Evolutionary conservation across 2,329 filamentous ascomycete species (phyloP).

Genomic region (Endoconidiophora polonica): DNA sequence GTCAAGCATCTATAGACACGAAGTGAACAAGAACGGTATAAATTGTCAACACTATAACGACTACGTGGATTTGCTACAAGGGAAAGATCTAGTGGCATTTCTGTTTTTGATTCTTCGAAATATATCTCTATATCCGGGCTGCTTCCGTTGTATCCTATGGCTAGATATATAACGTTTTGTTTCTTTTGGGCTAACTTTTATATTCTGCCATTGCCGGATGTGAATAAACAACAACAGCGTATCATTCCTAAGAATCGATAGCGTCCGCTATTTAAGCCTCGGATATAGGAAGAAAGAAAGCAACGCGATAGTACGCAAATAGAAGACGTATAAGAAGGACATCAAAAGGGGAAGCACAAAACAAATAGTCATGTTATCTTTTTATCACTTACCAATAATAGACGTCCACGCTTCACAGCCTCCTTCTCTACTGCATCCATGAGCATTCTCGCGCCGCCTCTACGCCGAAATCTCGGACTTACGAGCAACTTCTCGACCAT

Average conservation of each 20-base stretch:
- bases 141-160: too few relatives aligned
- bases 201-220: too few relatives aligned
- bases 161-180: too few relatives aligned
- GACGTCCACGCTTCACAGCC: conserved; percentile 31
- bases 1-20: conserved; percentile 29
- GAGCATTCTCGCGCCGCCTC: conserved; percentile 34
- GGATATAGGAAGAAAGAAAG: too few relatives aligned
- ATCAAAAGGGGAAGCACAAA: neutral
- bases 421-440: conserved; percentile 38
- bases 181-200: too few relatives aligned
- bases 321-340: neutral
- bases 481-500: conserved; percentile 42
- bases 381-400: conserved; percentile 31
- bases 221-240: neutral
- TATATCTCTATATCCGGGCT: too few relatives aligned
- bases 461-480: conserved; percentile 30
- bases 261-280: too few relatives aligned
- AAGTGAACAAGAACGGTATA: neutral
- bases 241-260: neutral
- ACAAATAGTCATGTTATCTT: neutral
- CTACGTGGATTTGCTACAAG: neutral
- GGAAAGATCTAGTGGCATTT: neutral
- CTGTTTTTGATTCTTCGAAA: too few relatives aligned
- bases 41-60: conserved; percentile 2
- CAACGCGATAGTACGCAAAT: neutral